phyloP scores from a whole-genome alignment of 2,329 filamentous ascomycete species.

The Alternaria tenuissima region DNA sequence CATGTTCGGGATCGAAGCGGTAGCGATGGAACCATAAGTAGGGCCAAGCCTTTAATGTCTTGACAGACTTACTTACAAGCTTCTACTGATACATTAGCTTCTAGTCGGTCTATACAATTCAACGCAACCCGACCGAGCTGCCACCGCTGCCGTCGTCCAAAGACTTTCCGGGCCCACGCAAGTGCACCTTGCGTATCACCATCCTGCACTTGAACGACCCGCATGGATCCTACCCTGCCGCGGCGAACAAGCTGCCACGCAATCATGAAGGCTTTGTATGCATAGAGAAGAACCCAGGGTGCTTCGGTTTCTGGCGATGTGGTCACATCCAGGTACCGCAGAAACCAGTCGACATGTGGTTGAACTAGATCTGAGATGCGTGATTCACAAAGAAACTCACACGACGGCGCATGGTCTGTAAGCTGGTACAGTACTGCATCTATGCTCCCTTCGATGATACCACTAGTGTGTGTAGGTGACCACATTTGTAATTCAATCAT shows the following conservation, averaged over 20 bases:
- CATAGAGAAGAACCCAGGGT: slow-evolving; percentile 32
- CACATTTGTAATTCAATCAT: slow-evolving; percentile 38
- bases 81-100: background rate
- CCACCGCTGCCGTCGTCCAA: slow-evolving; percentile 23
- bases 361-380: slow-evolving; percentile 11
- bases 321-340: slow-evolving; percentile 29
- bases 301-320: slow-evolving; percentile 23
- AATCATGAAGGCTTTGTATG: slow-evolving; percentile 34
- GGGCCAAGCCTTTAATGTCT: background rate
- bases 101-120: slow-evolving; percentile 24
- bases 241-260: slow-evolving; percentile 31
- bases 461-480: slow-evolving; percentile 36
- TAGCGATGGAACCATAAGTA: background rate
- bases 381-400: slow-evolving; percentile 27
- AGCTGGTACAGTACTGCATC: slow-evolving; percentile 17
- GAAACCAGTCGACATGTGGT: slow-evolving; percentile 34
- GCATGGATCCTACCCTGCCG: slow-evolving; percentile 24
- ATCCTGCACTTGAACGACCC: slow-evolving; percentile 26
- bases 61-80: background rate
- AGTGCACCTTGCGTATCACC: slow-evolving; percentile 24
- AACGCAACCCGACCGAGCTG: slow-evolving; percentile 28
- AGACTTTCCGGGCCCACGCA: slow-evolving; percentile 28
- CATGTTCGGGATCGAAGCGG: background rate
- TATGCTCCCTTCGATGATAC: slow-evolving; percentile 29
- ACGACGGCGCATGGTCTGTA: slow-evolving; percentile 24